A percentile compares a stretch with the other conserved stretches of the same genome.
These are phyloP conservation scores for Apium graveolens DNA, from an alignment of 129 eudicot species.

Conservation along the genomic window DNA sequence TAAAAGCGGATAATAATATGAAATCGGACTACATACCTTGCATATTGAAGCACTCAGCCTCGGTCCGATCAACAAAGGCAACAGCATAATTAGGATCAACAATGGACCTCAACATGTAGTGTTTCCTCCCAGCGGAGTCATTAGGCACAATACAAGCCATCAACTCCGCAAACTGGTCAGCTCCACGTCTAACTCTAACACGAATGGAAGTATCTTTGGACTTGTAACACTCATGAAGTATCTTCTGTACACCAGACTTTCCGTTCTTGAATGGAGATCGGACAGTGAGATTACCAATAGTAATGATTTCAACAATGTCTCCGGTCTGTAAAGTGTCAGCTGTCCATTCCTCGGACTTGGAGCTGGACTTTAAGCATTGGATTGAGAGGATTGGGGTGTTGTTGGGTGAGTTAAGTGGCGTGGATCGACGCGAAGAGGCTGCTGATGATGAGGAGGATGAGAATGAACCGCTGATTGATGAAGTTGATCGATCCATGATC, in stretches of 20 bases:
- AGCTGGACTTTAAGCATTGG: slow-evolving; percentile 69
- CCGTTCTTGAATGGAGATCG: slow-evolving; percentile 74
- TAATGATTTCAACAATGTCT: slow-evolving; percentile 69
- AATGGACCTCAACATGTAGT: slow-evolving; percentile 66
- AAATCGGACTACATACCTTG: slow-evolving; percentile 46
- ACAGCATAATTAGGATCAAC: slow-evolving; percentile 91
- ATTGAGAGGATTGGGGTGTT: slow-evolving; percentile 40
- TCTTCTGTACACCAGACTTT: slow-evolving; percentile 53
- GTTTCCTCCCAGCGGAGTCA: slow-evolving; percentile 48
- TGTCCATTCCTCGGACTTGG: slow-evolving; percentile 86
- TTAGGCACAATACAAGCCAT: slow-evolving; percentile 79
- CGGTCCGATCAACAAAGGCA: slow-evolving; percentile 84
- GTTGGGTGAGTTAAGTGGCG: neutral
- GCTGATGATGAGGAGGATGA: neutral
- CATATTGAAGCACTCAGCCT: slow-evolving; percentile 53
- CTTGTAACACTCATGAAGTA: slow-evolving; percentile 48
- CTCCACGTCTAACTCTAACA: slow-evolving; percentile 59
- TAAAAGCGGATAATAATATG: too few species aligned
- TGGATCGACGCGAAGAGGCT: slow-evolving; percentile 13
- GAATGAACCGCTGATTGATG: slow-evolving; percentile 16
- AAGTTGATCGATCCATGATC: slow-evolving; percentile 69
- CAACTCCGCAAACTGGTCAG: slow-evolving; percentile 53
- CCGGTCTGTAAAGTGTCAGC: slow-evolving; percentile 69
- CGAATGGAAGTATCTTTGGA: slow-evolving; percentile 54
- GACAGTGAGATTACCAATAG: slow-evolving; percentile 40